Percentiles rank a stretch among this genome's conserved stretches.
Conservation (phyloP, 495 filamentous ascomycete species). For the Aspergillus carlsbadensis region DNA sequence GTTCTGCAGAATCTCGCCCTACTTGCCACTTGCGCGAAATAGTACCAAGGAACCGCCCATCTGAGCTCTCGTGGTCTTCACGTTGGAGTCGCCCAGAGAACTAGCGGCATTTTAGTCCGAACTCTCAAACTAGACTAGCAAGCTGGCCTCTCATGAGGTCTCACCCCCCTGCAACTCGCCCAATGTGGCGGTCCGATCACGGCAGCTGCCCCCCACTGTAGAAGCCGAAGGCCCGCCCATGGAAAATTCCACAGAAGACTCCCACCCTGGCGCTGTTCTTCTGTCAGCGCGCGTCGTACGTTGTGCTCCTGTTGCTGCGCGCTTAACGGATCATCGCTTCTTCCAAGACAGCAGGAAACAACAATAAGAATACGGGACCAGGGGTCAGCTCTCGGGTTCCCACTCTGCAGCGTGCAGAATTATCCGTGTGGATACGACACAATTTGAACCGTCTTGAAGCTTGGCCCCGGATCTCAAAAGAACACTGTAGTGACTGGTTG, state of each 20-base stretch:
- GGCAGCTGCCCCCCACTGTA: slow-evolving; percentile 19
- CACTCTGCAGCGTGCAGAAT: slow-evolving; percentile 13
- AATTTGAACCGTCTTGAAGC: slow-evolving; percentile 18
- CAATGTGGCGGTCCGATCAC: slow-evolving; percentile 31
- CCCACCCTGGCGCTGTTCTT: slow-evolving; percentile 12
- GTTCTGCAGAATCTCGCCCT: slow-evolving; percentile 19
- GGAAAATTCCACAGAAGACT: slow-evolving; percentile 27
- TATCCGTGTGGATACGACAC: slow-evolving; percentile 23
- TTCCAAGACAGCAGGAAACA: not conserved
- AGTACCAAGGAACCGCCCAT: slow-evolving; percentile 17
- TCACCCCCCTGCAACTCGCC: slow-evolving; percentile 26
- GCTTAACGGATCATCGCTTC: slow-evolving; percentile 11
- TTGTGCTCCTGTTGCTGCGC: slow-evolving; percentile 5
- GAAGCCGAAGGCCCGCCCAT: slow-evolving; percentile 28
- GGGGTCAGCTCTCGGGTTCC: slow-evolving; percentile 8
- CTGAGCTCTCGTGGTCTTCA: slow-evolving; percentile 2
- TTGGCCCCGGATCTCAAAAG: slow-evolving; percentile 17
- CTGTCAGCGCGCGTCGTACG: not conserved
- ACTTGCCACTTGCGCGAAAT: slow-evolving; percentile 27
- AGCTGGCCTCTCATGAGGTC: slow-evolving; percentile 7
- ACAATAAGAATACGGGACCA: not conserved
- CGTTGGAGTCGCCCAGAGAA: not conserved
- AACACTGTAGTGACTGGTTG: not conserved
- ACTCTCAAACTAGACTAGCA: slow-evolving; percentile 3
- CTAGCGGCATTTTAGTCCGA: not conserved